Evolutionary conservation across 345 rosid species (phyloP).

Genomic region (Linum lewisii): DNA sequence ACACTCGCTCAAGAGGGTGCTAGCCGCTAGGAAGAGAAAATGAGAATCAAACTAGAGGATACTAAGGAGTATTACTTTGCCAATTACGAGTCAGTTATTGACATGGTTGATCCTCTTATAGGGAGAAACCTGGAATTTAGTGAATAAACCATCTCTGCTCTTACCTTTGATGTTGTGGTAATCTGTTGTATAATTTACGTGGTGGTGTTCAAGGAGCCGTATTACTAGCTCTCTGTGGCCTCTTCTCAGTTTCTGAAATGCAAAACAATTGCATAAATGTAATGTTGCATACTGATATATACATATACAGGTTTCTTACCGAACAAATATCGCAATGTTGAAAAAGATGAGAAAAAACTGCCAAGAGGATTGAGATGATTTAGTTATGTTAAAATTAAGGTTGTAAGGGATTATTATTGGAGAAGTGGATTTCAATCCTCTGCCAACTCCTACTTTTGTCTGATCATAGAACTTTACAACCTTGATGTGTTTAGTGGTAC

Average conservation of each 20-base stretch:
- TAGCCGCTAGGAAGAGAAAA: slow-evolving; percentile 68
- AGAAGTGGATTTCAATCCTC: no score
- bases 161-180: slow-evolving; percentile 51
- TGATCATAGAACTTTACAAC: no score
- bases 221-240: slow-evolving; percentile 16
- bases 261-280: neutral
- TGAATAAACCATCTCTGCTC: slow-evolving; percentile 78
- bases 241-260: neutral
- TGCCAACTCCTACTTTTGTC: no score
- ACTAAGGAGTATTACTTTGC: slow-evolving; percentile 48
- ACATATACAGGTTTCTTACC: neutral
- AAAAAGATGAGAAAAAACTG: no score
- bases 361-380: no score
- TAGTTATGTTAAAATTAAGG: no score
- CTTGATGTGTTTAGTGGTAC: no score
- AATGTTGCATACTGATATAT: neutral
- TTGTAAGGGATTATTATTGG: no score
- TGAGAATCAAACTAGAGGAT: slow-evolving; percentile 63
- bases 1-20: slow-evolving; percentile 81
- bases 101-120: slow-evolving; percentile 74
- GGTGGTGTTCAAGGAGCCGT: slow-evolving; percentile 51
- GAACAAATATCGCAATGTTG: neutral
- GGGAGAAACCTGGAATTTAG: slow-evolving; percentile 70
- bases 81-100: slow-evolving; percentile 45
- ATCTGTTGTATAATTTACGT: slow-evolving; percentile 51